Evolutionary conservation across 192 early-diverging fungal genomes (phyloP).

Genomic region (Coemansia sp.): DNA sequence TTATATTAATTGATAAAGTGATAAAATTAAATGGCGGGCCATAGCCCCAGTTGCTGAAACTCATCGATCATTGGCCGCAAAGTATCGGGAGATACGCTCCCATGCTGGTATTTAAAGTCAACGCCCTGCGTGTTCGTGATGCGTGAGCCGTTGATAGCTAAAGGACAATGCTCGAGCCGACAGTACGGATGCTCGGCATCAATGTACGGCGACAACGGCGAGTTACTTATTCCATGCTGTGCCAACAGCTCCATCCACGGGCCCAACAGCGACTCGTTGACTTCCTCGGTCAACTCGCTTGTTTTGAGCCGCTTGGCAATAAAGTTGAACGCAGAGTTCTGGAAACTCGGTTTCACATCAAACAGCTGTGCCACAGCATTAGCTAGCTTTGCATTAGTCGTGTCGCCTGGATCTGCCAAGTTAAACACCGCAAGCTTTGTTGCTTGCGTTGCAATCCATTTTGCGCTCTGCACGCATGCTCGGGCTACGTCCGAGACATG

Average conservation of each 20-base stretch:
- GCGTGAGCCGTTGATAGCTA: slow-evolving; percentile 81
- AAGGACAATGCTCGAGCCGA: slow-evolving; percentile 58
- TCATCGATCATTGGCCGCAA: slow-evolving; percentile 74
- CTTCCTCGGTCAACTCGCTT: slow-evolving; percentile 83
- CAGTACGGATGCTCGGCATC: slow-evolving; percentile 90
- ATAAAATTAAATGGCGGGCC: slow-evolving; percentile 59
- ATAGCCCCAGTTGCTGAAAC: slow-evolving; percentile 77
- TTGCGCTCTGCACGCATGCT: slow-evolving; percentile 61
- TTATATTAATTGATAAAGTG: background rate
- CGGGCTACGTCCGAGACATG: slow-evolving; percentile 82
- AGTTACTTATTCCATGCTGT: slow-evolving; percentile 66
- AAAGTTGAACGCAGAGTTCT: slow-evolving; percentile 42
- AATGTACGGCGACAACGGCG: slow-evolving; percentile 89
- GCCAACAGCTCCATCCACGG: slow-evolving; percentile 89
- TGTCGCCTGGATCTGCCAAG: slow-evolving; percentile 81
- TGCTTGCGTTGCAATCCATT: slow-evolving; percentile 6
- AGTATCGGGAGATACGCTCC: slow-evolving; percentile 64
- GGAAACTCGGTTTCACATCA: slow-evolving; percentile 27
- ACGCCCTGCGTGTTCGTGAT: slow-evolving; percentile 72
- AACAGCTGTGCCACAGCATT: slow-evolving; percentile 31
- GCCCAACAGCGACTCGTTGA: slow-evolving; percentile 89
- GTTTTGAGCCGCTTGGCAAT: slow-evolving; percentile 66
- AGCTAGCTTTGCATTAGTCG: slow-evolving; percentile 60
- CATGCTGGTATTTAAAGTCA: slow-evolving; percentile 60
- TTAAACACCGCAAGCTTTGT: slow-evolving; percentile 63